Evolutionary conservation across 2,329 filamentous ascomycete species (phyloP).

Genomic region (Stemphylium vesicarium): DNA sequence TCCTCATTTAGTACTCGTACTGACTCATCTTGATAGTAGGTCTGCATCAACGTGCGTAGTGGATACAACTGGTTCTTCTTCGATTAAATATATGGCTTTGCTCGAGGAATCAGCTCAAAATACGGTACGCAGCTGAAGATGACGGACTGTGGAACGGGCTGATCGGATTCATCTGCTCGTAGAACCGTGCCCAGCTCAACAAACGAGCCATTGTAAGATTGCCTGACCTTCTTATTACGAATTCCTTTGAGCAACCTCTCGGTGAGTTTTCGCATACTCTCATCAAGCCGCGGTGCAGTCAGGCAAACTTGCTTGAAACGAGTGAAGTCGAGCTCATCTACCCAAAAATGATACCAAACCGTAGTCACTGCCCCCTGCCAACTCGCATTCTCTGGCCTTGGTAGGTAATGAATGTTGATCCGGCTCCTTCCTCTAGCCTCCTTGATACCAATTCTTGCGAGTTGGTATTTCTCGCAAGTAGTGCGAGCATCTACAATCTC

Average conservation of each 20-base stretch:
- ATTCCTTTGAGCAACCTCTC: conserved; percentile 27
- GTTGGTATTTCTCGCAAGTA: conserved; percentile 28
- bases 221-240: conserved; percentile 34
- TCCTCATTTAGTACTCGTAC: conserved; percentile 39
- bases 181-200: conserved; percentile 45
- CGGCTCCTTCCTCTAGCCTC: conserved; percentile 22
- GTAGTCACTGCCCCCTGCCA: conserved; percentile 14
- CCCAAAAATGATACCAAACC: conserved; percentile 38
- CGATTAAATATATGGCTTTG: no score
- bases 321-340: conserved; percentile 28
- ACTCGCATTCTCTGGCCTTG: conserved; percentile 26
- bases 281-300: no score
- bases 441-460: conserved; percentile 30
- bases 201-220: conserved; percentile 36
- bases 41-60: conserved; percentile 38
- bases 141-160: conserved; percentile 26
- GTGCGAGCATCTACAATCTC: no score
- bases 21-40: conserved; percentile 41
- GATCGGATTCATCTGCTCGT: conserved; percentile 32
- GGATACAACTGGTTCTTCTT: conserved; percentile 20
- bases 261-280: no score
- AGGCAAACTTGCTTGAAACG: conserved; percentile 36
- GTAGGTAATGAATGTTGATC: conserved; percentile 30
- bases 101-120: conserved; percentile 26
- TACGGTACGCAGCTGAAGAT: conserved; percentile 43